Evolutionary conservation across 2,329 filamentous ascomycete species (phyloP).

Genomic region (Diplocarpon rosae): DNA sequence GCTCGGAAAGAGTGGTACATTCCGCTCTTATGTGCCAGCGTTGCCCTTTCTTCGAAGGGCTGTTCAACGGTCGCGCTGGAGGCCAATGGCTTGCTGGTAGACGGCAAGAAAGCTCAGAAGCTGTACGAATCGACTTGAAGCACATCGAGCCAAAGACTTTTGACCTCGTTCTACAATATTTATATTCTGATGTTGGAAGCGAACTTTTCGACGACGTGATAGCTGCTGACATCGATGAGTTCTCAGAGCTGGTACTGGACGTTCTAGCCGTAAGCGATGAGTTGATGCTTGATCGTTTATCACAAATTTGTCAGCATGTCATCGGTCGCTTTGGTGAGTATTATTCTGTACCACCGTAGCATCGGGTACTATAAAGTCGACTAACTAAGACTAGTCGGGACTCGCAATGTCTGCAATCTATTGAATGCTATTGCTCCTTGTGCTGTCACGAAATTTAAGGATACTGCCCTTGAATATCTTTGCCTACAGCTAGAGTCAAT

Average conservation of each 20-base stretch:
- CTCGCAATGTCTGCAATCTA: constrained; percentile 73
- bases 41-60: constrained; percentile 83
- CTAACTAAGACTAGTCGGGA: constrained; percentile 44
- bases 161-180: constrained; percentile 62
- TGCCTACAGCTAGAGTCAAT: constrained; percentile 85
- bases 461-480: constrained; percentile 79
- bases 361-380: too few species aligned
- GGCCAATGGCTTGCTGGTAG: constrained; percentile 75
- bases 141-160: constrained; percentile 70
- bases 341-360: too few species aligned
- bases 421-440: constrained; percentile 81
- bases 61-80: constrained; percentile 79
- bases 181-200: constrained; percentile 74
- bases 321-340: constrained; percentile 63
- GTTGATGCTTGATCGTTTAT: constrained; percentile 84
- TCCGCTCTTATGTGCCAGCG: constrained; percentile 69
- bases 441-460: constrained; percentile 74
- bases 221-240: constrained; percentile 63
- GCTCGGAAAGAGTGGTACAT: constrained; percentile 61
- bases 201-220: constrained; percentile 74
- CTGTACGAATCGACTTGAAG: constrained; percentile 65
- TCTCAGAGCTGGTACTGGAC: constrained; percentile 81
- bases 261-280: constrained; percentile 87
- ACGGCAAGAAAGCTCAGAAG: constrained; percentile 38
- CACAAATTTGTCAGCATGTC: constrained; percentile 77